Conservation (phyloP, 345 rosid species). For the Aquilaria sinensis region DNA sequence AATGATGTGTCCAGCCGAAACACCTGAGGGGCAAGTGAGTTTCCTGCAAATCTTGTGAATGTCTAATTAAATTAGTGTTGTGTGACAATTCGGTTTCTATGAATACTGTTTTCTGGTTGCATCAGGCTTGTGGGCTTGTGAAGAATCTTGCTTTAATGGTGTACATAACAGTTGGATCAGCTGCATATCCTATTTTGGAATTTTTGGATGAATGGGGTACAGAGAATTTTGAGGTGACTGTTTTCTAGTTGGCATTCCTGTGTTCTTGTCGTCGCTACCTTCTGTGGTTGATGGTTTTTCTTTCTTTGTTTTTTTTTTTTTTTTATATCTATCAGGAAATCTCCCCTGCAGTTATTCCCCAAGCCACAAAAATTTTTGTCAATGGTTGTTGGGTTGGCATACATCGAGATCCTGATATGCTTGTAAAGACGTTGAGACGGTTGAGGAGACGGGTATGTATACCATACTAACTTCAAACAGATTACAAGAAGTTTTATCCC, state of each 20-base stretch:
- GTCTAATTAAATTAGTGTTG: too few relatives aligned
- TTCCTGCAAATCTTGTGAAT: neutral
- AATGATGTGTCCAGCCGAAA: conserved; percentile 99
- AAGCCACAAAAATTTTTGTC: conserved; percentile 90
- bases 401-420: conserved; percentile 98
- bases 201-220: conserved; percentile 99
- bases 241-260: neutral
- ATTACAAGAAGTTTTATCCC: too few relatives aligned
- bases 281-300: conserved; percentile 4
- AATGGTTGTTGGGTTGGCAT: conserved; percentile 99
- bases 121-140: conserved; percentile 94
- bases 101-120: conserved; percentile 9
- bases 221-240: conserved; percentile 84
- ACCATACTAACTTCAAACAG: neutral
- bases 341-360: conserved; percentile 93
- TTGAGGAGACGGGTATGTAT: conserved; percentile 80
- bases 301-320: conserved; percentile 1
- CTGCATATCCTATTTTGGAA: conserved; percentile 86
- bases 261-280: neutral
- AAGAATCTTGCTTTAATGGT: conserved; percentile 99
- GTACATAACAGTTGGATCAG: conserved; percentile 94
- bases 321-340: conserved; percentile 52
- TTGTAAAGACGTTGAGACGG: conserved; percentile 88
- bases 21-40: conserved; percentile 99
- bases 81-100: too few relatives aligned